A percentile compares a stretch with the other conserved stretches of the same genome.
These are phyloP conservation scores for Pichia membranifaciens DNA, from an alignment of 805 yeast genomes.

Conservation along the genomic window DNA sequence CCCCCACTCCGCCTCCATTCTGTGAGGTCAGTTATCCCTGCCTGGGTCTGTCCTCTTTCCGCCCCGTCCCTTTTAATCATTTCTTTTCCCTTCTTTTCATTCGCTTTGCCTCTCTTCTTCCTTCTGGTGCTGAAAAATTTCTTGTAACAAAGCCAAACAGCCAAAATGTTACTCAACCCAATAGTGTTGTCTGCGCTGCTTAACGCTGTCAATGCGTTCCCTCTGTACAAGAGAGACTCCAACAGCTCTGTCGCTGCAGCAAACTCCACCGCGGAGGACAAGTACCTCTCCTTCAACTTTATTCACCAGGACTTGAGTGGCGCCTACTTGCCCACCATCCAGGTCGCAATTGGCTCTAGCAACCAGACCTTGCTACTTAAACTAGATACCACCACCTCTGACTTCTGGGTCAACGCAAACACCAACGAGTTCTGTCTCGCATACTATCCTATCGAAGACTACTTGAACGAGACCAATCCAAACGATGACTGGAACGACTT, in stretches of 20 bases:
- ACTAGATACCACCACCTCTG: constrained; percentile 64
- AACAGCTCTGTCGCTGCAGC: not conserved
- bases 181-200: constrained; percentile 3
- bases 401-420: constrained; percentile 48
- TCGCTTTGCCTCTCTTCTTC: not conserved
- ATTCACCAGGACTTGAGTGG: constrained; percentile 2
- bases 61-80: not conserved
- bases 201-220: constrained; percentile 3
- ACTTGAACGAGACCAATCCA: not conserved
- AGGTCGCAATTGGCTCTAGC: constrained; percentile 47
- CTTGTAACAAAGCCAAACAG: too few relatives aligned
- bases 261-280: not conserved
- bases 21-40: too few relatives aligned
- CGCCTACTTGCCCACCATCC: constrained; percentile 35
- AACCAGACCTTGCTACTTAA: constrained; percentile 44
- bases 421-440: constrained; percentile 14
- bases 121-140: not conserved
- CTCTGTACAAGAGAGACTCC: constrained; percentile 1
- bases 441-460: constrained; percentile 8
- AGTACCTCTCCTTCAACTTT: not conserved
- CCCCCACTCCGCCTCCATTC: not conserved
- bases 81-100: not conserved
- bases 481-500: constrained; percentile 7
- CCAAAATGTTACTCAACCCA: constrained; percentile 8
- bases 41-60: not conserved